Conservation (phyloP, 2,329 filamentous ascomycete genomes). For the Phaeosphaeriaceae sp. region DNA sequence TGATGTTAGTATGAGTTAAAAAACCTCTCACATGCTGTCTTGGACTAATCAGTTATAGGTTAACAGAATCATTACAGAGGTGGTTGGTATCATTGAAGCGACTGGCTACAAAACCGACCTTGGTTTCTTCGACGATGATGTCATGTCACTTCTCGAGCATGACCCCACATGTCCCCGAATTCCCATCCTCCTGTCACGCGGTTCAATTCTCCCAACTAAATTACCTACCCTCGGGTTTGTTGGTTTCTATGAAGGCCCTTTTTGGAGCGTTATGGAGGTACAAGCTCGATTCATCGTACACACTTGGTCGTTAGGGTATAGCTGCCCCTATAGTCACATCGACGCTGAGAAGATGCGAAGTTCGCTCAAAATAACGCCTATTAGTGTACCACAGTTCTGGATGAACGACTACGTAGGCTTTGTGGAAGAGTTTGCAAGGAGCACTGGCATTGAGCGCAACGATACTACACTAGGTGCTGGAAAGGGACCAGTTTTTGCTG, state of each 20-base stretch:
- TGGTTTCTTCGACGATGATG: conserved; percentile 65
- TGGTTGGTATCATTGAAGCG: conserved; percentile 70
- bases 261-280: conserved; percentile 89
- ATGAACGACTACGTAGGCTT: conserved; percentile 83
- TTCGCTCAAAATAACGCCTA: conserved; percentile 32
- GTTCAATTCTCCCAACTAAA: conserved; percentile 66
- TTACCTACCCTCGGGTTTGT: conserved; percentile 76
- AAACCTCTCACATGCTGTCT: conserved; percentile 6
- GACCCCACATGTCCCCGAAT: conserved; percentile 61
- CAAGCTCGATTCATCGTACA: conserved; percentile 73
- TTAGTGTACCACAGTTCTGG: conserved; percentile 72
- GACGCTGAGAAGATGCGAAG: conserved; percentile 52
- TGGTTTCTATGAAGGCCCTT: conserved; percentile 82
- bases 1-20: conserved; percentile 8
- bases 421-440: conserved; percentile 71
- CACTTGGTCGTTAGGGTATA: conserved; percentile 57
- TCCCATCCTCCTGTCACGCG: conserved; percentile 67
- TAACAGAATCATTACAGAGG: conserved; percentile 12
- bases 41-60: conserved; percentile 1
- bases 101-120: conserved; percentile 75
- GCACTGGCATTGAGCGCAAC: conserved; percentile 60
- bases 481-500: conserved; percentile 55
- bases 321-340: conserved; percentile 24
- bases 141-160: conserved; percentile 65
- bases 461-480: conserved; percentile 49